Percentiles rank a stretch among this genome's conserved stretches.
phyloP scores from a whole-genome alignment of 1,139 yeast species.

The Zygotorulaspora mrakii region DNA sequence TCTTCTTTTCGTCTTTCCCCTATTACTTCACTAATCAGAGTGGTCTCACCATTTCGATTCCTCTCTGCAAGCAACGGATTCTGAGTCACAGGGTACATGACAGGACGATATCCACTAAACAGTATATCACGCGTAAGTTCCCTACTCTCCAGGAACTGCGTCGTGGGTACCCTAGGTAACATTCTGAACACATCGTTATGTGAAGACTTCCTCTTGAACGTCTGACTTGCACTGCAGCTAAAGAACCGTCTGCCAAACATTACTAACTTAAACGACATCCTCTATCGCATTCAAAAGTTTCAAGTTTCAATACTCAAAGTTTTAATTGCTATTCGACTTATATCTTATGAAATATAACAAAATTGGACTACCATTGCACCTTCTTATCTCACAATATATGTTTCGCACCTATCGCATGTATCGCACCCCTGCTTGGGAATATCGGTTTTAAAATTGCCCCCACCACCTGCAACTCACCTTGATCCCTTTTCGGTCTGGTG shows the following conservation, averaged over 20 bases:
- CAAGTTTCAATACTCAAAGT: too few relatives aligned
- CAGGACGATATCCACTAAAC: slow-evolving; percentile 35
- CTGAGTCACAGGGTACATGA: slow-evolving; percentile 33
- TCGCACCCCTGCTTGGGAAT: too few relatives aligned
- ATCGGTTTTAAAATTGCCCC: too few relatives aligned
- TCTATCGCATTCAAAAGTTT: too few relatives aligned
- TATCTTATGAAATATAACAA: too few relatives aligned
- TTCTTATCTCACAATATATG: too few relatives aligned
- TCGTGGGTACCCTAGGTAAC: slow-evolving; percentile 35
- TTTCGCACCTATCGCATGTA: too few relatives aligned
- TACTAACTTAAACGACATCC: background rate
- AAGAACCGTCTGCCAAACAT: slow-evolving; percentile 13
- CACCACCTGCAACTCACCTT: too few relatives aligned
- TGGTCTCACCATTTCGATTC: slow-evolving; percentile 10
- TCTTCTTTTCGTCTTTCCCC: slow-evolving; percentile 7
- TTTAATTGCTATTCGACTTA: background rate
- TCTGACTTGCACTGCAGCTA: slow-evolving; percentile 9
- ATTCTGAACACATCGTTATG: slow-evolving; percentile 21
- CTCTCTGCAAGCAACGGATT: slow-evolving; percentile 31
- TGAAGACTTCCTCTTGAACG: slow-evolving; percentile 8
- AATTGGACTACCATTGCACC: too few relatives aligned
- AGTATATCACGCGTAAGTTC: slow-evolving; percentile 31
- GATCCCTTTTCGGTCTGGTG: too few relatives aligned
- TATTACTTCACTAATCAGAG: slow-evolving; percentile 1
- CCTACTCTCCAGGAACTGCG: slow-evolving; percentile 30